phyloP scores from a whole-genome alignment of 106 monocot species.

The Apostasia ramifera region DNA sequence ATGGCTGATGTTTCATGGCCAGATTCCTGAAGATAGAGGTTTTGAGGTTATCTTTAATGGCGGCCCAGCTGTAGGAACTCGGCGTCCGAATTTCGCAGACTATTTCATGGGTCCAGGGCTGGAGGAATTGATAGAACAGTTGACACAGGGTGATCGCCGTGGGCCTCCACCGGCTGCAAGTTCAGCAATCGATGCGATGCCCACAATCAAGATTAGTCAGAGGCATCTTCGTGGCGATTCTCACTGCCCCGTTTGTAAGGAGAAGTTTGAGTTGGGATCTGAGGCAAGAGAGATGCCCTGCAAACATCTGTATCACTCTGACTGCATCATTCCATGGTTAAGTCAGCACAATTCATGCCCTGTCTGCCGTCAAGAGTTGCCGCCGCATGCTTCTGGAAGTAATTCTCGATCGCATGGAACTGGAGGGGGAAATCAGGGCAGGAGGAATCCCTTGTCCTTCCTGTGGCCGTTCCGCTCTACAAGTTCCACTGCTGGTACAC shows the following conservation, averaged over 20 bases:
- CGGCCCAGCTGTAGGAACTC: conserved; percentile 18
- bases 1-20: conserved; percentile 38
- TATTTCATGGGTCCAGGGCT: conserved; percentile 49
- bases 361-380: conserved; percentile 66
- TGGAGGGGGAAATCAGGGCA: conserved; percentile 21
- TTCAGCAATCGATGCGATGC: conserved; percentile 71
- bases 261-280: conserved; percentile 67
- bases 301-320: conserved; percentile 78
- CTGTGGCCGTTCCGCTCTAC: conserved; percentile 61
- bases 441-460: conserved; percentile 48
- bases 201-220: conserved; percentile 52
- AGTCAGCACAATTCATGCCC: conserved; percentile 88
- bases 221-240: conserved; percentile 69
- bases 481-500: conserved; percentile 9
- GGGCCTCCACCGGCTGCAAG: conserved; percentile 69
- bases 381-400: conserved; percentile 15
- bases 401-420: conserved; percentile 13
- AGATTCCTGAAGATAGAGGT: conserved; percentile 35
- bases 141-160: conserved; percentile 23
- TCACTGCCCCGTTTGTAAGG: conserved; percentile 87
- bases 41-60: conserved; percentile 35
- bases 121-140: conserved; percentile 47
- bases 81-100: conserved; percentile 22
- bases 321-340: conserved; percentile 87
- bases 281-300: conserved; percentile 83